Conservation (phyloP, 345 rosid species). For the Passiflora organensis region DNA sequence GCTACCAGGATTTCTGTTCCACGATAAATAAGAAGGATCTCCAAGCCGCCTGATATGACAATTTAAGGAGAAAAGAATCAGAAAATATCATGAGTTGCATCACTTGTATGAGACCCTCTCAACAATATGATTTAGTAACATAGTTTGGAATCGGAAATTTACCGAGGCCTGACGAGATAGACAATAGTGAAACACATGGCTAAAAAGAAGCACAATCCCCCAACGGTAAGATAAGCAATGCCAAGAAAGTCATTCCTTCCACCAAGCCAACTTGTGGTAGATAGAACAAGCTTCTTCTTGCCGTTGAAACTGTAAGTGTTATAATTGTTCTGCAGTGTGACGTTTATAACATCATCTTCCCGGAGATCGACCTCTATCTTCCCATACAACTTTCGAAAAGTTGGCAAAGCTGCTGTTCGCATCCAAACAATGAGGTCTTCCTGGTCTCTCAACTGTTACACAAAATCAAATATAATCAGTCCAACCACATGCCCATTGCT, state of each 20-base stretch:
- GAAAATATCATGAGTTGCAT: too few relatives aligned
- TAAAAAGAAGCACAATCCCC: conserved; percentile 81
- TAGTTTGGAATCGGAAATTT: conserved; percentile 14
- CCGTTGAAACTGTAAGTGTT: conserved; percentile 93
- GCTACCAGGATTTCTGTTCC: conserved; percentile 76
- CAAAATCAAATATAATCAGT: conserved; percentile 8
- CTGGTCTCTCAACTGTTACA: conserved; percentile 75
- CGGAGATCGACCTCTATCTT: conserved; percentile 82
- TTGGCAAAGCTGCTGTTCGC: conserved; percentile 99
- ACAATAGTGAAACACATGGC: conserved; percentile 75
- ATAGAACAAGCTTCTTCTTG: conserved; percentile 93
- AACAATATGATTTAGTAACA: too few relatives aligned
- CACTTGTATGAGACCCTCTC: too few relatives aligned
- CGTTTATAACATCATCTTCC: conserved; percentile 43
- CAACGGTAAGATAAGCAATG: conserved; percentile 89
- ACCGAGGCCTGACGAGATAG: conserved; percentile 94
- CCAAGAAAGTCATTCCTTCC: conserved; percentile 97
- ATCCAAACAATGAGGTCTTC: conserved; percentile 98
- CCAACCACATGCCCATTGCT: too few relatives aligned
- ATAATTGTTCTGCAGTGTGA: conserved; percentile 58
- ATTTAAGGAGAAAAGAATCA: too few relatives aligned
- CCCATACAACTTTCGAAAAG: conserved; percentile 93
- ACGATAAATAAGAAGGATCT: conserved; percentile 92
- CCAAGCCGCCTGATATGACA: conserved; percentile 64
- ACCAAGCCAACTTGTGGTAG: conserved; percentile 98